A percentile compares a stretch with the other conserved stretches of the same genome.
Conservation (phyloP, 345 rosid species). For the Pistacia vera region DNA sequence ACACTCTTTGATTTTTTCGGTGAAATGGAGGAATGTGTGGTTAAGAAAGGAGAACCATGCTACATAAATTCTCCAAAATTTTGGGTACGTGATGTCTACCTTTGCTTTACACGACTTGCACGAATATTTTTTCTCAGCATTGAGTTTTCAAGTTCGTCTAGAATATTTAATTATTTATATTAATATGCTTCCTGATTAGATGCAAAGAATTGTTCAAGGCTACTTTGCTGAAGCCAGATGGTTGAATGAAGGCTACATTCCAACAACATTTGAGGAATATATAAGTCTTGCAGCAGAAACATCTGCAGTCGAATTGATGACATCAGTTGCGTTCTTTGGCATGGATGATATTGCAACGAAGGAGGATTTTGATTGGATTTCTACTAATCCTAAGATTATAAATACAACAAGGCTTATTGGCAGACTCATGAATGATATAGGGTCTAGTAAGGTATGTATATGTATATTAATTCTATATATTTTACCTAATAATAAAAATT, state of each 20-base stretch:
- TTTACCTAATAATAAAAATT: too few relatives aligned
- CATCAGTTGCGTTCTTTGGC: background rate
- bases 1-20: conserved; percentile 17
- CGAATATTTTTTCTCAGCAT: too few relatives aligned
- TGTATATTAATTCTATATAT: too few relatives aligned
- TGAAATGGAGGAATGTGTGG: conserved; percentile 18
- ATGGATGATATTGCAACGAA: background rate
- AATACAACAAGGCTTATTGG: background rate
- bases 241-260: conserved; percentile 10
- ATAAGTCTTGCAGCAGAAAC: conserved; percentile 9
- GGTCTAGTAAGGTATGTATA: too few relatives aligned
- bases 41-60: conserved; percentile 9
- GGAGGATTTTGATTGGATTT: conserved; percentile 11
- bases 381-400: background rate
- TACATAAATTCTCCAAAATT: too few relatives aligned
- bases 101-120: too few relatives aligned
- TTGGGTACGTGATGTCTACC: too few relatives aligned
- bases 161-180: background rate
- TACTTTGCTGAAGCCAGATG: conserved; percentile 32
- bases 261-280: conserved; percentile 30
- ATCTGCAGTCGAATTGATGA: background rate
- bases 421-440: background rate
- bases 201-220: background rate
- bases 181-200: background rate
- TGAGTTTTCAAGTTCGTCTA: too few relatives aligned